Percentiles rank a stretch among this genome's conserved stretches.
Conservation (phyloP, 371 early-diverging fungal genomes). For the Mortierella sp. region DNA sequence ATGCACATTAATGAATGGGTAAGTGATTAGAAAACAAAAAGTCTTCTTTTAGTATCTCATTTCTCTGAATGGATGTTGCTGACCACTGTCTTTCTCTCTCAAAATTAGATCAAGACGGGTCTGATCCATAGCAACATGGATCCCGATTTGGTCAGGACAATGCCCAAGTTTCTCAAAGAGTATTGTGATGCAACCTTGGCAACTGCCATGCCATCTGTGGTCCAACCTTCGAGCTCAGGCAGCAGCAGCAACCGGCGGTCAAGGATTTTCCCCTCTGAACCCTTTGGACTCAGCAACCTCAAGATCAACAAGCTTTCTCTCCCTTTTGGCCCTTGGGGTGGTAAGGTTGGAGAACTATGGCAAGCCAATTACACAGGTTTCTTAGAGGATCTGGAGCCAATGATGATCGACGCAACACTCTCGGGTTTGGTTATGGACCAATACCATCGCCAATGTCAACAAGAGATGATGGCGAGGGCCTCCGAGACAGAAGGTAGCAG, state of each 20-base stretch:
- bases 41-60: not conserved
- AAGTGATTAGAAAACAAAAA: conserved; percentile 1
- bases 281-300: conserved; percentile 29
- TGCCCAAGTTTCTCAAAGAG: conserved; percentile 37
- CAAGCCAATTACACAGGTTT: conserved; percentile 36
- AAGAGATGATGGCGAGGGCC: conserved; percentile 17
- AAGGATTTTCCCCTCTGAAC: conserved; percentile 8
- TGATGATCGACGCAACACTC: conserved; percentile 44
- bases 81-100: not conserved
- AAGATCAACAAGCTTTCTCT: conserved; percentile 32
- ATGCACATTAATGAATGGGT: conserved; percentile 50
- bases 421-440: conserved; percentile 50
- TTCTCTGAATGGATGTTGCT: not conserved
- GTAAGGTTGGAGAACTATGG: conserved; percentile 45
- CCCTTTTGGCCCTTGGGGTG: conserved; percentile 49
- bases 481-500: not conserved
- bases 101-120: conserved; percentile 48
- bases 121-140: conserved; percentile 51
- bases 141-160: conserved; percentile 36
- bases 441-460: conserved; percentile 34
- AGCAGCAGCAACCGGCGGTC: conserved; percentile 5
- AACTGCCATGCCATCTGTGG: not conserved
- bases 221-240: not conserved
- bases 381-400: conserved; percentile 37
- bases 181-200: conserved; percentile 30